phyloP scores from a whole-genome alignment of 768 basidiomycete genomes.

The Boletus reticuloceps region DNA sequence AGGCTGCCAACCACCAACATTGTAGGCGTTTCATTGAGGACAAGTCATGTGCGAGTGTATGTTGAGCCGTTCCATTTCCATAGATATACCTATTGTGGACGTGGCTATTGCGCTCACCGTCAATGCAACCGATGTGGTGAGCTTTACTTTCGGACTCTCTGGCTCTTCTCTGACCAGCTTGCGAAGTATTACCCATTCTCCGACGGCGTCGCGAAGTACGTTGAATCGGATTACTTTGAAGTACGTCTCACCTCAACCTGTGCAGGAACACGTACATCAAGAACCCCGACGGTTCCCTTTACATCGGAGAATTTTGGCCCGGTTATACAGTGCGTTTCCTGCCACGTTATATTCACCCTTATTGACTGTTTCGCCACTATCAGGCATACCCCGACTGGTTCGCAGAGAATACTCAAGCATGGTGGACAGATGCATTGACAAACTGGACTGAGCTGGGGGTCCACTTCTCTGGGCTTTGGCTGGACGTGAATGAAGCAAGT shows the following conservation, averaged over 20 bases:
- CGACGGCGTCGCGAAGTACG: constrained; percentile 57
- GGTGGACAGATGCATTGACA: constrained; percentile 59
- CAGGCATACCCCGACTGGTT: constrained; percentile 67
- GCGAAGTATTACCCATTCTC: constrained; percentile 65
- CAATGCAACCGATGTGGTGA: constrained; percentile 61
- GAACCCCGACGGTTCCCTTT: constrained; percentile 71
- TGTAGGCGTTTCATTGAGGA: constrained; percentile 14
- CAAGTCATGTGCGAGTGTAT: background rate
- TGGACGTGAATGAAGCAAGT: constrained; percentile 66
- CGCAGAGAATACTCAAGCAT: constrained; percentile 45
- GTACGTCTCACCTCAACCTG: background rate
- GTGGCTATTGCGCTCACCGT: constrained; percentile 55
- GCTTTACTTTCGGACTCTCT: constrained; percentile 19
- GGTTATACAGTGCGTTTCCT: constrained; percentile 55
- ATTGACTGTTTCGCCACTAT: background rate
- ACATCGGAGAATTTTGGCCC: constrained; percentile 77
- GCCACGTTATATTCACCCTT: background rate
- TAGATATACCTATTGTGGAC: constrained; percentile 72
- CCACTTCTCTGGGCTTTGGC: constrained; percentile 66
- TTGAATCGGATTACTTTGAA: background rate
- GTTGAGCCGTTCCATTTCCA: background rate
- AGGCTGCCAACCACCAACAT: constrained; percentile 30
- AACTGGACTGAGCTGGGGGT: constrained; percentile 55
- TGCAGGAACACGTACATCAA: constrained; percentile 67
- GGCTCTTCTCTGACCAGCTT: background rate